phyloP scores from a whole-genome alignment of 495 filamentous ascomycete species.

The Podospora pseudoanserina region DNA sequence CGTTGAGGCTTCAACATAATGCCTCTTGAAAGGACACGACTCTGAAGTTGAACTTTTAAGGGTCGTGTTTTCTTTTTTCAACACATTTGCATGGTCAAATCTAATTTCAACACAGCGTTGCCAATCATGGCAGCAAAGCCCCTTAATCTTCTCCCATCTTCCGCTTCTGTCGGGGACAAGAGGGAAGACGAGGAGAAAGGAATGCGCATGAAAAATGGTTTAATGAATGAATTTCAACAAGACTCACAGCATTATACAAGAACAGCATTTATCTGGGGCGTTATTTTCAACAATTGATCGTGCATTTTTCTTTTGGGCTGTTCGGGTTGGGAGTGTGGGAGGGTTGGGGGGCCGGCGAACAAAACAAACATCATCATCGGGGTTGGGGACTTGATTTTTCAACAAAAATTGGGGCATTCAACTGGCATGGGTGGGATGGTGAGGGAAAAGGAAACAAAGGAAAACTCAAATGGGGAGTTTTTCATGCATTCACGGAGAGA shows the following conservation, averaged over 20 bases:
- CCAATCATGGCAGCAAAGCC: conserved; percentile 9
- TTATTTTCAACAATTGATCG: conserved; percentile 14
- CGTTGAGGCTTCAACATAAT: conserved; percentile 30
- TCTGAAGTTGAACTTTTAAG: conserved; percentile 5
- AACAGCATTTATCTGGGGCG: conserved; percentile 22
- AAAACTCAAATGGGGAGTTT: conserved; percentile 11
- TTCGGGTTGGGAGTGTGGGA: neutral
- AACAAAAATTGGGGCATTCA: conserved; percentile 31
- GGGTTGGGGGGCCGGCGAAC: neutral
- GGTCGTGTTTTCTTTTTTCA: conserved; percentile 19
- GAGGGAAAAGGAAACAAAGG: neutral
- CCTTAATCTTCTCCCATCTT: neutral
- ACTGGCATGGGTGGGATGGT: conserved; percentile 15
- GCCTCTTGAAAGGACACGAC: conserved; percentile 4
- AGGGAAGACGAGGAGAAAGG: neutral
- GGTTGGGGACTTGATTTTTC: conserved; percentile 29
- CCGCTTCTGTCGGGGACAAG: neutral
- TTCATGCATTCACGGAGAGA: conserved; percentile 24
- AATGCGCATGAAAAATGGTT: neutral
- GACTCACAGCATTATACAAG: conserved; percentile 5
- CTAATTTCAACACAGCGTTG: conserved; percentile 20
- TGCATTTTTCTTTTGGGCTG: neutral
- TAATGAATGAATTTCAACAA: neutral
- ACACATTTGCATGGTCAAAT: conserved; percentile 24
- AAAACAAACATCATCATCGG: neutral